phyloP scores from a whole-genome alignment of 2,329 filamentous ascomycete species.

The Diaporthe citriasiana region DNA sequence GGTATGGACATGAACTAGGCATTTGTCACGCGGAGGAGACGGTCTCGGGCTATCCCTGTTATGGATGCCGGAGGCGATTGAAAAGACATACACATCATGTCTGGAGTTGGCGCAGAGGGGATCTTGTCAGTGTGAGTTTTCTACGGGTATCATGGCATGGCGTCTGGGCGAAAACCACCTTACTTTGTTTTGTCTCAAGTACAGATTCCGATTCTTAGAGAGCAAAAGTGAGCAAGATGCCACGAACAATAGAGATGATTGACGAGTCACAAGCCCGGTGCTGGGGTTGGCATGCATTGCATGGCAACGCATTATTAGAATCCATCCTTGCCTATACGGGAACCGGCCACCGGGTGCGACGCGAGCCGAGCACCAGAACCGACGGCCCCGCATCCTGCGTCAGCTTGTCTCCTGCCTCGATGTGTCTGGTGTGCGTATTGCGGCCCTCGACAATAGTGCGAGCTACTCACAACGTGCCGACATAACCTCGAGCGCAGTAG shows the following conservation, averaged over 20 bases:
- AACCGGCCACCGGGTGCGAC: constrained; percentile 17
- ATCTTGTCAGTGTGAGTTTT: background rate
- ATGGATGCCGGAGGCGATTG: background rate
- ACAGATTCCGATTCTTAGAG: constrained; percentile 26
- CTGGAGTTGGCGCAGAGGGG: constrained; percentile 16
- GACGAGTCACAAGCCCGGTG: constrained; percentile 5
- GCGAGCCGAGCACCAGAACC: constrained; percentile 17
- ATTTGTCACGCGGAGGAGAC: constrained; percentile 31
- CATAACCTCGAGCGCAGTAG: background rate
- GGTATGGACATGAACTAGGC: constrained; percentile 70
- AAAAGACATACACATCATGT: background rate
- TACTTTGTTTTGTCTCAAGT: constrained; percentile 14
- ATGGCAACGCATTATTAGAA: constrained; percentile 21
- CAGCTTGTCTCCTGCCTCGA: constrained; percentile 21
- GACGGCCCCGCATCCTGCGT: constrained; percentile 26
- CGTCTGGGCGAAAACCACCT: constrained; percentile 29
- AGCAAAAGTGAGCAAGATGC: constrained; percentile 17
- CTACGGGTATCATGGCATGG: constrained; percentile 38
- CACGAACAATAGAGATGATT: constrained; percentile 31
- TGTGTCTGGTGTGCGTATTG: background rate
- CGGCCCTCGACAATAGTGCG: background rate
- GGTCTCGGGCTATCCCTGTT: background rate
- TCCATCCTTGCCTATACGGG: constrained; percentile 25
- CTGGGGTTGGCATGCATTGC: constrained; percentile 18
- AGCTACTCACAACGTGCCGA: background rate